Evolutionary conservation across 169 alveolate genomes (phyloP).

Genomic region (Plasmodium fragile): DNA sequence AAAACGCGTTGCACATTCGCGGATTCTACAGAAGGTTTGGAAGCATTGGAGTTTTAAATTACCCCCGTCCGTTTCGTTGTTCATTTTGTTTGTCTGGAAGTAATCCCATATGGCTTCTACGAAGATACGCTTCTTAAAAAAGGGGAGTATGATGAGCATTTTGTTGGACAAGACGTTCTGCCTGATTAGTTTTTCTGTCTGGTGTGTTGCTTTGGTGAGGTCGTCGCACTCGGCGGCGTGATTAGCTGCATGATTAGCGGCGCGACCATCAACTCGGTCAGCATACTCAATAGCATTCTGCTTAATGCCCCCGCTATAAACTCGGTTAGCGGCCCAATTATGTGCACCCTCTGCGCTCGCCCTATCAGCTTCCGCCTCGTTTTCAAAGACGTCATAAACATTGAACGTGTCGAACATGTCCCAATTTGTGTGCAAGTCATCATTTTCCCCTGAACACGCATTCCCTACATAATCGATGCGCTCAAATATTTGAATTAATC

Average conservation of each 20-base stretch:
- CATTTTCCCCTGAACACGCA: not conserved
- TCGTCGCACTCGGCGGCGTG: not conserved
- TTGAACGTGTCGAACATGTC: slow-evolving; percentile 2
- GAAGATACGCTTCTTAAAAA: slow-evolving; percentile 29
- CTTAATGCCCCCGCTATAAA: not conserved
- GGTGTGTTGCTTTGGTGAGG: not conserved
- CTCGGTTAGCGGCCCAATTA: not conserved
- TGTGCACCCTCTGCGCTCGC: not conserved
- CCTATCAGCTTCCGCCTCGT: not conserved
- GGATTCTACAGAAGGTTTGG: slow-evolving; percentile 2
- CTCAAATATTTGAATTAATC: slow-evolving; percentile 6
- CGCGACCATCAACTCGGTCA: not conserved
- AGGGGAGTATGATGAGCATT: slow-evolving; percentile 19
- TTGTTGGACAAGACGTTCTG: not conserved
- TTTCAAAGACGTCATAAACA: not conserved
- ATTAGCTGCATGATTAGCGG: not conserved
- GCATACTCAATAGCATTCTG: not conserved
- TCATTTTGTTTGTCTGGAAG: not conserved
- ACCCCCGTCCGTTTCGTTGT: not conserved
- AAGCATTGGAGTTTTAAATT: slow-evolving; percentile 14
- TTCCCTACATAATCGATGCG: slow-evolving; percentile 12
- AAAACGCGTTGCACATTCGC: not conserved
- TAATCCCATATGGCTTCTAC: slow-evolving; percentile 37
- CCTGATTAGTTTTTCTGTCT: not conserved
- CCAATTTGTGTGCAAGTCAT: not conserved